Conservation (phyloP, 768 basidiomycete species). For the Phanerodontia chrysosporium region DNA sequence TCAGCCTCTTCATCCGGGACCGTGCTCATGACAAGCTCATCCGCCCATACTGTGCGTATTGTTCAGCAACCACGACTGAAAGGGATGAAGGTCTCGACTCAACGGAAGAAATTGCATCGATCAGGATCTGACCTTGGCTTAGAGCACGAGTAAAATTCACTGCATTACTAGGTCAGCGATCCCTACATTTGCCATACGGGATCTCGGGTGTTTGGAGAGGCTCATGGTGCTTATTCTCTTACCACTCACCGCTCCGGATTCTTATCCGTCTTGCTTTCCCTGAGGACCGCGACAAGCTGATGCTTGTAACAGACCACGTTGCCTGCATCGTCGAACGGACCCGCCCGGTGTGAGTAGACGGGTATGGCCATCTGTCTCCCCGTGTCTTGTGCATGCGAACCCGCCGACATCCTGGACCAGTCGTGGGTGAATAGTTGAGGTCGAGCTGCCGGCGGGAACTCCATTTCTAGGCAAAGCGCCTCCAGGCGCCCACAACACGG, state of each 20-base stretch:
- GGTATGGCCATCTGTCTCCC: background rate
- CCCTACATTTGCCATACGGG: background rate
- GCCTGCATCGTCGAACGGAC: background rate
- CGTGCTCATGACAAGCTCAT: background rate
- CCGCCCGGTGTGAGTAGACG: background rate
- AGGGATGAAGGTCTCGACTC: background rate
- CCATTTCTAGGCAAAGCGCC: constrained; percentile 1
- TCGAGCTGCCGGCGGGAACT: background rate
- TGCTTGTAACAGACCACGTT: constrained; percentile 1
- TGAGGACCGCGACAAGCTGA: background rate
- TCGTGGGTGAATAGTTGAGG: background rate
- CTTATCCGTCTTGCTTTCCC: background rate
- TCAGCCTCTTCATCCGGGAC: background rate
- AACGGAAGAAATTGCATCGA: constrained; percentile 5
- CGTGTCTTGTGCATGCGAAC: background rate
- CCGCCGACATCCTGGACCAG: background rate
- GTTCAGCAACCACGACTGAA: background rate
- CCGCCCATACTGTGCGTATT: background rate
- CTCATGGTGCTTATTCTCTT: background rate
- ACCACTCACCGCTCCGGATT: constrained; percentile 6
- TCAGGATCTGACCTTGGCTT: background rate
- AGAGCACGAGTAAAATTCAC: constrained; percentile 2
- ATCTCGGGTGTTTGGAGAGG: background rate
- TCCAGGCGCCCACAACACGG: background rate
- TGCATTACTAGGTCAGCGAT: background rate